Conservation (phyloP, 2,329 filamentous ascomycete species). For the Colletotrichum camelliae region DNA sequence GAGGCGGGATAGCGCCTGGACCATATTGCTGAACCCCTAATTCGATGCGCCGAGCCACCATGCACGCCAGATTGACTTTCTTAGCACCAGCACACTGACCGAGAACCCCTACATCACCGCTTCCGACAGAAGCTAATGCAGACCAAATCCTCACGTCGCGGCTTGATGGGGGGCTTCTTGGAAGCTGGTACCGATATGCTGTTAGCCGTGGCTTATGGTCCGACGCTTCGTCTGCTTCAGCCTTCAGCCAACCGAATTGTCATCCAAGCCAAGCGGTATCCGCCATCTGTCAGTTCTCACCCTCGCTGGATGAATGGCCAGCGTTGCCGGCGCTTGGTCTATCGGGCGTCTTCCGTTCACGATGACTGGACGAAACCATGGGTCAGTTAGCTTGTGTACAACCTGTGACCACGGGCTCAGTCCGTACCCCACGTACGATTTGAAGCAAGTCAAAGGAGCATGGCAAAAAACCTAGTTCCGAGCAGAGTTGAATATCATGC, state of each 20-base stretch:
- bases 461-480: neutral
- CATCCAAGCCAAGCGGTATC: neutral
- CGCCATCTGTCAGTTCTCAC: neutral
- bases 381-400: neutral
- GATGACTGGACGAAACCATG: neutral
- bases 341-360: neutral
- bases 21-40: neutral
- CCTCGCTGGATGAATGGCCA: neutral
- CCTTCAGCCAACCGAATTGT: neutral
- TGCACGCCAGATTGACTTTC: conserved; percentile 6
- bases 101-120: neutral
- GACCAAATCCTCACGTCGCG: neutral
- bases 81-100: neutral
- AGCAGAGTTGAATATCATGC: neutral
- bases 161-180: neutral
- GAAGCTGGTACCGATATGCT: neutral
- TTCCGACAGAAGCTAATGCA: neutral
- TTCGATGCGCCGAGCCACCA: neutral
- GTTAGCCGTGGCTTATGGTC: neutral
- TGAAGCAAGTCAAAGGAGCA: neutral
- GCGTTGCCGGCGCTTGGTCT: neutral
- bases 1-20: neutral
- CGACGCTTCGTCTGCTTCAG: neutral
- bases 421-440: neutral
- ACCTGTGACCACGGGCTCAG: neutral